phyloP scores from a whole-genome alignment of 345 rosid species.

The Trapa incisa region DNA sequence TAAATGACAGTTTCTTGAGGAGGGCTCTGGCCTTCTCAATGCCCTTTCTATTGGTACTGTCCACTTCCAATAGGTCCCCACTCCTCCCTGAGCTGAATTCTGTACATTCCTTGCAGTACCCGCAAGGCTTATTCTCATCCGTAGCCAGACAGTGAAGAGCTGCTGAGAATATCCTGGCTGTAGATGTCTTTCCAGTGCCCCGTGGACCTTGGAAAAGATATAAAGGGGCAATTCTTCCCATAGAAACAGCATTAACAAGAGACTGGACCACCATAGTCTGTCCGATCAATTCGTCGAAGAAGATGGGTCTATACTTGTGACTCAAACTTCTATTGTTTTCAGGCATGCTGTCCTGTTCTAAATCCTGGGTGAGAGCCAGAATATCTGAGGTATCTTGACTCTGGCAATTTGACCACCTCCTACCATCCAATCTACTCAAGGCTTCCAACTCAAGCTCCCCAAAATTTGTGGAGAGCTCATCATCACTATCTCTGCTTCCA shows the following conservation, averaged over 20 bases:
- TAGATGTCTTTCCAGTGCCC: conserved; percentile 86
- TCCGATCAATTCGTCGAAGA: conserved; percentile 76
- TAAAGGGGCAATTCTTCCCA: conserved; percentile 77
- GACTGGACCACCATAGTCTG: conserved; percentile 88
- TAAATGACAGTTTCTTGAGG: conserved; percentile 36
- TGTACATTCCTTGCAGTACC: conserved; percentile 60
- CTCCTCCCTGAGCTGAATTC: conserved; percentile 65
- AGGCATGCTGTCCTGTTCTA: conserved; percentile 53
- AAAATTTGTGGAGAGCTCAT: conserved; percentile 78
- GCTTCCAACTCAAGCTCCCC: conserved; percentile 97
- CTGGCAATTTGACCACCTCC: conserved; percentile 93
- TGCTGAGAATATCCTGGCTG: conserved; percentile 76
- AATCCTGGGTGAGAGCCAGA: conserved; percentile 44
- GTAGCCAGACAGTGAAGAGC: conserved; percentile 68
- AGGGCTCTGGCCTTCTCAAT: conserved; percentile 49
- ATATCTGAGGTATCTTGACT: conserved; percentile 72
- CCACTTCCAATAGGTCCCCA: conserved; percentile 62
- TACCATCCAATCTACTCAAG: conserved; percentile 92
- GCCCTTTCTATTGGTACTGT: conserved; percentile 64
- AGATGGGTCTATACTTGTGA: conserved; percentile 80
- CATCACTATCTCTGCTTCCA: conserved; percentile 67
- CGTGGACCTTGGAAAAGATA: conserved; percentile 97
- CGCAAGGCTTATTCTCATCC: conserved; percentile 77
- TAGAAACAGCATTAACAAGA: conserved; percentile 50
- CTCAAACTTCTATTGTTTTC: conserved; percentile 62